Conservation (phyloP, 352 stramenopile species). For the Globisporangium cylindrosporum region DNA sequence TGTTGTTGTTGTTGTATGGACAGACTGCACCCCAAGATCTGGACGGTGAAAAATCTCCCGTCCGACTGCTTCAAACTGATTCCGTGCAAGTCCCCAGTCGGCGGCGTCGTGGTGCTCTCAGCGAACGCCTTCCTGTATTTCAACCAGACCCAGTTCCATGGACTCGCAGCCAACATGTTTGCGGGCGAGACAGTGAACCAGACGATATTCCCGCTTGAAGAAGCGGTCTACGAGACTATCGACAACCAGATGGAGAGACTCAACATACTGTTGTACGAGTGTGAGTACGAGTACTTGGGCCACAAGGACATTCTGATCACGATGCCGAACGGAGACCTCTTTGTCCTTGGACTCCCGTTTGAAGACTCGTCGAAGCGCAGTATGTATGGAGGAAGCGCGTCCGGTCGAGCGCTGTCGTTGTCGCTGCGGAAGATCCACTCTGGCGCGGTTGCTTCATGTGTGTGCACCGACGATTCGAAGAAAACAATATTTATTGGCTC, state of each 20-base stretch:
- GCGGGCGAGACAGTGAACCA: constrained; percentile 75
- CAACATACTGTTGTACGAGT: constrained; percentile 67
- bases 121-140: constrained; percentile 85
- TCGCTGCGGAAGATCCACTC: constrained; percentile 56
- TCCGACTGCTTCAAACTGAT: constrained; percentile 78
- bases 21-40: constrained; percentile 83
- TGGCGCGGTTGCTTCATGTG: constrained; percentile 45
- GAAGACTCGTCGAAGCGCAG: constrained; percentile 44
- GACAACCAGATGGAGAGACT: constrained; percentile 45
- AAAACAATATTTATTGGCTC: constrained; percentile 83
- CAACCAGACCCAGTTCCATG: constrained; percentile 87
- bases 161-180: constrained; percentile 68
- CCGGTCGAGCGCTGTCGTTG: constrained; percentile 25
- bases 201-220: constrained; percentile 59
- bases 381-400: constrained; percentile 24
- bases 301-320: constrained; percentile 73
- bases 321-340: constrained; percentile 56
- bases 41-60: constrained; percentile 77
- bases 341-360: constrained; percentile 58
- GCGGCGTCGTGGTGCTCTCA: constrained; percentile 72
- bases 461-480: constrained; percentile 56
- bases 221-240: constrained; percentile 58
- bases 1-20: background rate
- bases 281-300: constrained; percentile 59
- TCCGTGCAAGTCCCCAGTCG: constrained; percentile 65